Evolutionary conservation across 257 asterid genomes (phyloP).

Genomic region (Solanum medicagineum): DNA sequence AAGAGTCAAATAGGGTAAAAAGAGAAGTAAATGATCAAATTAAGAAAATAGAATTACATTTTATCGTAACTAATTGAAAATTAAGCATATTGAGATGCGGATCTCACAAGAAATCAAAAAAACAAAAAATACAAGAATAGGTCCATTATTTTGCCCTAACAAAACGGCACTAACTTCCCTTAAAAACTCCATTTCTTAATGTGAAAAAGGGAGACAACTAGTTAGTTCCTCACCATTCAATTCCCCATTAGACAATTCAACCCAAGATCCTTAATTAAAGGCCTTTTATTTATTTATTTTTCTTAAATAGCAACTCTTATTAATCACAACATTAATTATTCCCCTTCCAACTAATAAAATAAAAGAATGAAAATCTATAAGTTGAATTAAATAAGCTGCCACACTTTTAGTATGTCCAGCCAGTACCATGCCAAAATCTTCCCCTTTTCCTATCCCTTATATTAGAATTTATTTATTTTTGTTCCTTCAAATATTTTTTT

Average conservation of each 20-base stretch:
- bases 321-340: background rate
- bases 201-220: background rate
- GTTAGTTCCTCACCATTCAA: constrained; percentile 4
- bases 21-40: background rate
- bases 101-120: background rate
- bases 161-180: constrained; percentile 32
- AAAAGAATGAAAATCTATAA: background rate
- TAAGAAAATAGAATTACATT: background rate
- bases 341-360: background rate
- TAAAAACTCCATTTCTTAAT: constrained; percentile 22
- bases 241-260: constrained; percentile 10
- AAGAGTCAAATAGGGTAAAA: background rate
- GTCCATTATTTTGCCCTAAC: constrained; percentile 31
- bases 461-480: background rate
- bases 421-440: background rate
- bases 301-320: background rate
- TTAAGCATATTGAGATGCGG: background rate
- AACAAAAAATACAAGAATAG: background rate
- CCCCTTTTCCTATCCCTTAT: background rate
- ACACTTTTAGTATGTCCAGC: background rate
- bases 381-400: background rate
- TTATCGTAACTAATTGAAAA: background rate
- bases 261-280: constrained; percentile 25
- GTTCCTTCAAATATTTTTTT: background rate
- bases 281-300: background rate